Conservation (phyloP, 148 eudicot species). For the Talinum fruticosum region DNA sequence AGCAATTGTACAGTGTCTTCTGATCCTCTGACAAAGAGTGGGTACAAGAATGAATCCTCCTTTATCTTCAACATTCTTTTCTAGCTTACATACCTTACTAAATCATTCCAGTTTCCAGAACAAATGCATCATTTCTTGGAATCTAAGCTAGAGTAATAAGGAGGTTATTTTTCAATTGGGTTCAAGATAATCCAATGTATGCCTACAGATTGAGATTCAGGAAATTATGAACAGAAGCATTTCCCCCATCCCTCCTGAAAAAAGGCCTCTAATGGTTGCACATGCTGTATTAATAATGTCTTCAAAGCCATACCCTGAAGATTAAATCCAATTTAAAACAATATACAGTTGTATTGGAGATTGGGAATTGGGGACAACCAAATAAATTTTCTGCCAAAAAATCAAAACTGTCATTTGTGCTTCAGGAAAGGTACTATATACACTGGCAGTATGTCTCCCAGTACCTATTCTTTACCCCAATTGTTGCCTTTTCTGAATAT, state of each 20-base stretch:
- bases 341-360: slow-evolving; percentile 6
- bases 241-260: slow-evolving; percentile 2
- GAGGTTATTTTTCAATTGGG: neutral
- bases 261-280: slow-evolving; percentile 2
- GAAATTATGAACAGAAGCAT: slow-evolving; percentile 14
- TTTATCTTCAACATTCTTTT: too few species aligned
- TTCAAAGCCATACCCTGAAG: slow-evolving; percentile 7
- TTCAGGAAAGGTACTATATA: slow-evolving; percentile 12
- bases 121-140: neutral
- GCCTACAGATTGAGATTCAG: slow-evolving; percentile 6
- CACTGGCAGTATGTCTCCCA: slow-evolving; percentile 16
- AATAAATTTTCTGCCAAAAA: slow-evolving; percentile 6
- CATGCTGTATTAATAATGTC: neutral
- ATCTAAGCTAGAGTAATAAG: neutral
- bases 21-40: too few species aligned
- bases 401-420: neutral
- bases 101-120: neutral
- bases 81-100: neutral
- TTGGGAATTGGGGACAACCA: slow-evolving; percentile 7
- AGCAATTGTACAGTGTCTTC: too few species aligned
- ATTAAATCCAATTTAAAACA: neutral
- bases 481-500: neutral
- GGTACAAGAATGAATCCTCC: too few species aligned
- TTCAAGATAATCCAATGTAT: slow-evolving; percentile 13
- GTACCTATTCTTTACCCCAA: neutral